Evolutionary conservation across 805 yeast species (phyloP).

Genomic region (Wickerhamomyces ciferrii): DNA sequence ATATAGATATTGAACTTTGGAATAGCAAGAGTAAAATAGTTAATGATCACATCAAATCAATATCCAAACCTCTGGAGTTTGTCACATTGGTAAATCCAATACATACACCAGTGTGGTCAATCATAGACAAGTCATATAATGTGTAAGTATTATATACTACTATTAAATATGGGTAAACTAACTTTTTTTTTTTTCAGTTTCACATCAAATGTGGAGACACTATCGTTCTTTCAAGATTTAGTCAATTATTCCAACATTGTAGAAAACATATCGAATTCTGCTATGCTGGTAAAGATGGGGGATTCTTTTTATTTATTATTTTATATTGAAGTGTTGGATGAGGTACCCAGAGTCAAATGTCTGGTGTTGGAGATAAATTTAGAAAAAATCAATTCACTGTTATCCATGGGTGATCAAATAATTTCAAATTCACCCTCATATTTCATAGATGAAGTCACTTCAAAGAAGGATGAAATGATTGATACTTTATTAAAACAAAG

Average conservation of each 20-base stretch:
- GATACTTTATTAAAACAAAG: constrained; percentile 15
- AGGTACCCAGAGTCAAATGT: constrained; percentile 11
- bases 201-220: constrained; percentile 10
- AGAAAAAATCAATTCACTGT: constrained; percentile 4
- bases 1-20: constrained; percentile 20
- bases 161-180: neutral
- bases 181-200: constrained; percentile 8
- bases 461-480: constrained; percentile 19
- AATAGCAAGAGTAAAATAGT: constrained; percentile 19
- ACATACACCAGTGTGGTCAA: constrained; percentile 21
- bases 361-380: constrained; percentile 12
- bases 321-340: constrained; percentile 11
- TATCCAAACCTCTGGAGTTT: constrained; percentile 5
- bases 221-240: constrained; percentile 9
- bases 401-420: constrained; percentile 1
- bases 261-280: constrained; percentile 7
- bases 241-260: constrained; percentile 11
- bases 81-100: constrained; percentile 15
- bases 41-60: constrained; percentile 10
- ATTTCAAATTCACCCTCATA: neutral
- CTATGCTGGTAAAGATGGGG: constrained; percentile 8
- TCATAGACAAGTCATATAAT: constrained; percentile 21
- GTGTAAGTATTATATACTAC: constrained; percentile 12
- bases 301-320: constrained; percentile 12
- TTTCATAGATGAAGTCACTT: constrained; percentile 16